Evolutionary conservation across 495 filamentous ascomycete species (phyloP).

Genomic region (Daldinia caldariorum): DNA sequence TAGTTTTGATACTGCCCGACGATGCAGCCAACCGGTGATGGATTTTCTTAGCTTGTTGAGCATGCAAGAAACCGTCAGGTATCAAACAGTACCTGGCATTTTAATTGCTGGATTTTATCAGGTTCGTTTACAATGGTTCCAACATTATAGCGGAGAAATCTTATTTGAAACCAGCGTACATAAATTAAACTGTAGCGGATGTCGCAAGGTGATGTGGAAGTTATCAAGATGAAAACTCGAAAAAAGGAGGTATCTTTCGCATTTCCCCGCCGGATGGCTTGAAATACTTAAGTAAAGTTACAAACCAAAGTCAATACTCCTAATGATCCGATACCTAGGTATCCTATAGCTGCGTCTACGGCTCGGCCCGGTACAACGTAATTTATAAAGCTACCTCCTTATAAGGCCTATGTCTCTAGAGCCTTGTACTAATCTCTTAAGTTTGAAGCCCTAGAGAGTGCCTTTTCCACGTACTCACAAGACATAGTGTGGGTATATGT

Average conservation of each 20-base stretch:
- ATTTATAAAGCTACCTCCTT: not conserved
- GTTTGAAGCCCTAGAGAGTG: no score
- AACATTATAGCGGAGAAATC: not conserved
- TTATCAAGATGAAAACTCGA: no score
- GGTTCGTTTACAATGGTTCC: not conserved
- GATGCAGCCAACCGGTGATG: slow-evolving; percentile 34
- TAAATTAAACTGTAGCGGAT: not conserved
- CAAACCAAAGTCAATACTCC: not conserved
- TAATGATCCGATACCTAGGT: not conserved
- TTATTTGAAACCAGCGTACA: not conserved
- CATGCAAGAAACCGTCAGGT: not conserved
- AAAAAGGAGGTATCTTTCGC: no score
- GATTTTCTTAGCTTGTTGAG: not conserved
- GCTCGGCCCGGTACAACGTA: not conserved
- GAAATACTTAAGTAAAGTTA: no score
- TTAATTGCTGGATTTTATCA: not conserved
- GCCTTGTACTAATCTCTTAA: no score
- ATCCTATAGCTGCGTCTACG: not conserved
- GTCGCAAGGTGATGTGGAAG: not conserved
- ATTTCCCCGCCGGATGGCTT: no score
- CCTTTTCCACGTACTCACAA: no score
- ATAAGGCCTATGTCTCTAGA: no score
- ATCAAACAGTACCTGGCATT: not conserved
- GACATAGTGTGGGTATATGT: no score
- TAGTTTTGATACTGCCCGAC: slow-evolving; percentile 21